Conservation (phyloP, 2,329 filamentous ascomycete genomes). For the Zalaria obscura region DNA sequence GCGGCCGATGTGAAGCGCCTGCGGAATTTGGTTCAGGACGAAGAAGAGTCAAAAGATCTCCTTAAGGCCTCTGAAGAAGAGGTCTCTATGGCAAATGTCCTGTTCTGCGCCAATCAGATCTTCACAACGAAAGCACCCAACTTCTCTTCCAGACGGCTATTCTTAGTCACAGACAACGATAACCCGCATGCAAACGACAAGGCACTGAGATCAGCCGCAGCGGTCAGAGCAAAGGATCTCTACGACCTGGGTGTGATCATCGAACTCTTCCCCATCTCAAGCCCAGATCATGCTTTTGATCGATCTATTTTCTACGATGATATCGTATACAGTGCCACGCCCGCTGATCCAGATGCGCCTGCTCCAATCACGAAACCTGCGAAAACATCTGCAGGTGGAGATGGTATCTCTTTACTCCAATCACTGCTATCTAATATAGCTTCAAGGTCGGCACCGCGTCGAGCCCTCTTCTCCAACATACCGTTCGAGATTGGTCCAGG, state of each 20-base stretch:
- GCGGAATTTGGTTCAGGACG: conserved; percentile 62
- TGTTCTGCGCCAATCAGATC: conserved; percentile 92
- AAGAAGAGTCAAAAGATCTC: conserved; percentile 54
- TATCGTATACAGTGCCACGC: conserved; percentile 69
- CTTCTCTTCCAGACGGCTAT: conserved; percentile 83
- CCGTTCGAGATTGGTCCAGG: conserved; percentile 76
- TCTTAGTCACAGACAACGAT: conserved; percentile 91
- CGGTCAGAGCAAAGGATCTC: conserved; percentile 81
- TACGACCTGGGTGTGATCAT: conserved; percentile 88
- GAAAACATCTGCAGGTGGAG: conserved; percentile 51
- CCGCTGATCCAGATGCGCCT: conserved; percentile 54
- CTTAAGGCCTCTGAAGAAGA: conserved; percentile 54
- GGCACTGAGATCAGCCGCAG: conserved; percentile 57
- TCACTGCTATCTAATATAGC: conserved; percentile 78
- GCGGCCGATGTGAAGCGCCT: conserved; percentile 75
- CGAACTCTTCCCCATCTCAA: conserved; percentile 81
- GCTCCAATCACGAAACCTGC: conserved; percentile 38
- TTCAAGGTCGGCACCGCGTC: conserved; percentile 74
- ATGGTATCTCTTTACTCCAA: conserved; percentile 65
- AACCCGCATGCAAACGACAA: conserved; percentile 66
- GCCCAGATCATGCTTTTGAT: conserved; percentile 59
- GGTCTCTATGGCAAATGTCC: conserved; percentile 71
- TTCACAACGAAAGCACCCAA: conserved; percentile 92
- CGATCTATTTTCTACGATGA: conserved; percentile 85
- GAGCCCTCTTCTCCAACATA: conserved; percentile 76